phyloP scores from a whole-genome alignment of 441 rosid genomes.

The Melastoma candidum region DNA sequence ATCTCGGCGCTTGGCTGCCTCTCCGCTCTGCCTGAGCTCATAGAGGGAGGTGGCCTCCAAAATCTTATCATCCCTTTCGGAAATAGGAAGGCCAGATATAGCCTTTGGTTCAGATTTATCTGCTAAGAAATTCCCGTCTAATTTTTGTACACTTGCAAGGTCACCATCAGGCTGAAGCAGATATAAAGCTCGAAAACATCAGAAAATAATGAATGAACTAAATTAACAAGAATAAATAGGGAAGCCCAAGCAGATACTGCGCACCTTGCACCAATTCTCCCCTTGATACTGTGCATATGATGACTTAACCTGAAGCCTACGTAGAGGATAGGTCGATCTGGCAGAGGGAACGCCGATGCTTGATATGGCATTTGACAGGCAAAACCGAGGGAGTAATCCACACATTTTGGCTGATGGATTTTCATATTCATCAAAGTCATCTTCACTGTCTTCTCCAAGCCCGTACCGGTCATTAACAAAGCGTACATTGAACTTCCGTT shows the following conservation, averaged over 20 bases:
- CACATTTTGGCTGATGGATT: constrained; percentile 32
- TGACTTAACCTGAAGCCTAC: constrained; percentile 27
- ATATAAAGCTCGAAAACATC: neutral
- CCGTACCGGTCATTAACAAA: constrained; percentile 19
- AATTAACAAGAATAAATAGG: neutral
- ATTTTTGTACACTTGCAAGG: too few species aligned
- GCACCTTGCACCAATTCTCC: constrained; percentile 38
- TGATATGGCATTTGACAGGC: constrained; percentile 51
- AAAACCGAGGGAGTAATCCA: constrained; percentile 54
- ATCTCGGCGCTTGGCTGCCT: too few species aligned
- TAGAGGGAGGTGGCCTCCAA: too few species aligned
- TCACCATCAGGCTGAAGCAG: too few species aligned
- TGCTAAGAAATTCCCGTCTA: too few species aligned
- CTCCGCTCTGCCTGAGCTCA: too few species aligned
- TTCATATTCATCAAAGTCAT: constrained; percentile 20
- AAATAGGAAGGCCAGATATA: too few species aligned
- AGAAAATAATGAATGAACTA: neutral
- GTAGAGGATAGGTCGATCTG: constrained; percentile 26
- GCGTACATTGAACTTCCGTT: constrained; percentile 17
- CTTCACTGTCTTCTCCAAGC: constrained; percentile 31
- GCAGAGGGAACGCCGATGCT: constrained; percentile 38
- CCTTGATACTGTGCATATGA: constrained; percentile 19
- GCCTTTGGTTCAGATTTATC: too few species aligned
- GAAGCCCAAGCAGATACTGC: constrained; percentile 3
- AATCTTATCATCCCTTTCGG: too few species aligned